Evolutionary conservation across 2,329 filamentous ascomycete species (phyloP).

Genomic region (Calonectria ilicicola): DNA sequence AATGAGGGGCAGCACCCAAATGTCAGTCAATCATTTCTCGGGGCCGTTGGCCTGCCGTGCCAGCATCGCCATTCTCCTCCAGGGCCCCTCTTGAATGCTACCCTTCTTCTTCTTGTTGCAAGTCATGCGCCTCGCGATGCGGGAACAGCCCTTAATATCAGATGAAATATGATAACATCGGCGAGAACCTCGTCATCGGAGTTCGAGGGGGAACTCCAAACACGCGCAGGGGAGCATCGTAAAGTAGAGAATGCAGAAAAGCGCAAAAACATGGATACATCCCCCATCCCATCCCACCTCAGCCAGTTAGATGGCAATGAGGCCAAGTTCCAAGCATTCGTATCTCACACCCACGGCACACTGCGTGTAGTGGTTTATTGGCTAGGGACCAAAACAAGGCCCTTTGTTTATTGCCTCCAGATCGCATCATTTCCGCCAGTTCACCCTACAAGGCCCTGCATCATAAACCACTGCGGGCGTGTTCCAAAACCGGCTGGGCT

Average conservation of each 20-base stretch:
- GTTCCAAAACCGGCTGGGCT: constrained; percentile 25
- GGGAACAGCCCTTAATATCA: constrained; percentile 5
- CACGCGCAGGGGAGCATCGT: not conserved
- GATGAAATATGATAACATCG: not conserved
- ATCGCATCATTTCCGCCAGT: constrained; percentile 24
- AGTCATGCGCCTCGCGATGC: constrained; percentile 8
- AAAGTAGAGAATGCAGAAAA: not conserved
- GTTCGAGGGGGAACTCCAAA: not conserved
- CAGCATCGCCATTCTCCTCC: constrained; percentile 15
- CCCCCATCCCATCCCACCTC: constrained; percentile 14
- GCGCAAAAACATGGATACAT: constrained; percentile 19
- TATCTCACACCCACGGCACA: constrained; percentile 11
- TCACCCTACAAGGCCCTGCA: constrained; percentile 15
- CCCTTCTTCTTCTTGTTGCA: constrained; percentile 14
- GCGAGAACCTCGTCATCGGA: not conserved
- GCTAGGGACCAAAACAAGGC: constrained; percentile 8
- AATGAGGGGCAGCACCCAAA: constrained; percentile 13
- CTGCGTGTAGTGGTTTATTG: constrained; percentile 13
- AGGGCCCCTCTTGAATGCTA: constrained; percentile 19
- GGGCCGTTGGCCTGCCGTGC: not conserved
- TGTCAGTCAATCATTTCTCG: not conserved
- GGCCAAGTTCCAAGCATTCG: constrained; percentile 14
- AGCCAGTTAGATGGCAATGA: constrained; percentile 18
- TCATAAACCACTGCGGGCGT: constrained; percentile 15
- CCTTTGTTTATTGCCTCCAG: constrained; percentile 21